Evolutionary conservation across 345 rosid genomes (phyloP), one percentile per base, ranked within the genome.

Genomic region (Limnanthes douglasii): DNA sequence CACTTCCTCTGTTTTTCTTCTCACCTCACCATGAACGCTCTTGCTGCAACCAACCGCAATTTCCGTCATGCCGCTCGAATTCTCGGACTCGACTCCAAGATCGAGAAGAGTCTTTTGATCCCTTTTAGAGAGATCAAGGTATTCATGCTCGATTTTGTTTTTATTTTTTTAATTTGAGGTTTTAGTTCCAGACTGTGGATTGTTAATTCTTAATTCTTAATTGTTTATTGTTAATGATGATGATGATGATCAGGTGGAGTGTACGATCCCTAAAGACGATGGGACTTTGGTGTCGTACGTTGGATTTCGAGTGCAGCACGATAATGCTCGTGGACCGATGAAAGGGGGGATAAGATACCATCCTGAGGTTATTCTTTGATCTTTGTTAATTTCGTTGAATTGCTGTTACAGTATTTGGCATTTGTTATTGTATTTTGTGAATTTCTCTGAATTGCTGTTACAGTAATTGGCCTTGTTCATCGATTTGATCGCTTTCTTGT

Each of bases 321-420:
- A 92, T 52, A 85, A 92, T 64, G 64, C 99, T 33, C 94, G 99
- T 35, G 99, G 99, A 8, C 96, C 96, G 61, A 92, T 92, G 99
- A 92, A 92, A 56, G 96, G 99, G 19, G 99, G 99, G 16, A 92
- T 92, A 71, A 73, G 99, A 78, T 92, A 75, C 49, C 99, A 92
- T 60, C 99, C 78, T 25, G 96, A 92, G 99, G 99, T 85, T 11
- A 40, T 14, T 29, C 2, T 5, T 20, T 34, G 11, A 2, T 24
- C 11, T 31, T n/a, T 24, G 12, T 43, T 34, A 8, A 28, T 14
- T 47, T 39, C 15, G 4, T 17, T 12, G 15, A 22, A n/a, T n/a
- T n/a, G n/a, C 17, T 17, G 20, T 31, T 23, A 27, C 14, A 1
- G 8, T 5, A 5, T 5, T 15, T n/a, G 18, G 4, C 28, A 18